A percentile compares a stretch with the other conserved stretches of the same genome.
Conservation (phyloP, 129 eudicot species). For the Dittrichia graveolens region DNA sequence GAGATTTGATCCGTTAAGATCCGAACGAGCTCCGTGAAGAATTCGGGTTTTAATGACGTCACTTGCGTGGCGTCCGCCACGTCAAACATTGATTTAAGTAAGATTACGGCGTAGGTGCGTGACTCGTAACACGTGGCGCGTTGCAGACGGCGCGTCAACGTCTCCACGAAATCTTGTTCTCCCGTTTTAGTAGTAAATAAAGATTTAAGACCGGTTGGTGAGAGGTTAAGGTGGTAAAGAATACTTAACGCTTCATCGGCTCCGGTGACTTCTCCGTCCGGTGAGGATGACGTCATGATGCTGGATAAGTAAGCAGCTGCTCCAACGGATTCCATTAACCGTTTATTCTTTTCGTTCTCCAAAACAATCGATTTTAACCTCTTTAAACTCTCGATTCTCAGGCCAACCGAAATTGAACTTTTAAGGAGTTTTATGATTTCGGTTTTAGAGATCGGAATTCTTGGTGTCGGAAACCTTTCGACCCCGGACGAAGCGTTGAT, state of each 20-base stretch:
- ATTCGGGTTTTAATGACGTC: conserved; percentile 27
- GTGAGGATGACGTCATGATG: conserved; percentile 22
- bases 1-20: conserved; percentile 52
- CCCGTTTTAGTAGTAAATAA: conserved; percentile 31
- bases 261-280: conserved; percentile 26
- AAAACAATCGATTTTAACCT: conserved; percentile 50
- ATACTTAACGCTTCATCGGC: conserved; percentile 57
- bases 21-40: conserved; percentile 44
- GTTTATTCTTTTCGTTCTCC: conserved; percentile 48
- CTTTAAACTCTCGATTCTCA: conserved; percentile 35
- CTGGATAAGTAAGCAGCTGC: conserved; percentile 39
- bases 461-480: conserved; percentile 63
- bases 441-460: conserved; percentile 38
- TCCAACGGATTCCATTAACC: conserved; percentile 55
- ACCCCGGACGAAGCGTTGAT: conserved; percentile 57
- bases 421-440: conserved; percentile 54
- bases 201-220: conserved; percentile 40
- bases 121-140: conserved; percentile 49
- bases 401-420: conserved; percentile 41
- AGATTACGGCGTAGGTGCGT: conserved; percentile 53
- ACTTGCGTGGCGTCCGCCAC: conserved; percentile 55
- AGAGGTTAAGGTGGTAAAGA: conserved; percentile 44
- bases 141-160: conserved; percentile 47
- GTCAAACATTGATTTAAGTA: conserved; percentile 51
- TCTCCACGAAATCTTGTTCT: conserved; percentile 33